These are phyloP conservation scores for Calocybe cyanea DNA, from an alignment of 768 basidiomycete species.

Conservation along the genomic window DNA sequence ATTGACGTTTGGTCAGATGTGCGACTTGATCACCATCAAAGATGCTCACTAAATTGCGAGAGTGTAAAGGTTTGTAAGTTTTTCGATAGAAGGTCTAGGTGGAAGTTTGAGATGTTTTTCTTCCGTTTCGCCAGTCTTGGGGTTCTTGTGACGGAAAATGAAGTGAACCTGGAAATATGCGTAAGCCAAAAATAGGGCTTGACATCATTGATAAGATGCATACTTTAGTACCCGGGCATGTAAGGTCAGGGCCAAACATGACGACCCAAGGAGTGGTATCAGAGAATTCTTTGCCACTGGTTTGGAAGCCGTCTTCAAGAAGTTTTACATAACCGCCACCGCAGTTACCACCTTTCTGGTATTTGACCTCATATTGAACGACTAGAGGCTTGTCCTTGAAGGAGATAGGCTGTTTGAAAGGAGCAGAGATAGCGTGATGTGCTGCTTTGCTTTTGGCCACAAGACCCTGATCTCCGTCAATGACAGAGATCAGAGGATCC, in stretches of 20 bases:
- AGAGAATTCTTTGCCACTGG: conserved; percentile 87
- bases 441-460: conserved; percentile 97
- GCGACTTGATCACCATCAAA: not conserved
- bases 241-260: conserved; percentile 98
- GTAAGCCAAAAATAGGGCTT: conserved; percentile 5
- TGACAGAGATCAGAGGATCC: conserved; percentile 70
- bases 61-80: conserved; percentile 92
- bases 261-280: conserved; percentile 93
- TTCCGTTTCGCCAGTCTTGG: conserved; percentile 87
- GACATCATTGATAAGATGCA: conserved; percentile 6
- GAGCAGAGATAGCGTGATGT: conserved; percentile 97
- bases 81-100: conserved; percentile 84
- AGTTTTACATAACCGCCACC: conserved; percentile 99
- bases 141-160: conserved; percentile 98
- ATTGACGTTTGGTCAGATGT: conserved; percentile 3
- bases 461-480: conserved; percentile 86
- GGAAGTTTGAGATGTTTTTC: conserved; percentile 91
- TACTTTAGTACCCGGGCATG: conserved; percentile 89
- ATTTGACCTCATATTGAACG: conserved; percentile 98
- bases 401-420: conserved; percentile 74
- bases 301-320: conserved; percentile 91
- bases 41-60: conserved; percentile 79
- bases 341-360: conserved; percentile 98
- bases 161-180: conserved; percentile 74
- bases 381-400: conserved; percentile 85